Percentiles rank a stretch among this genome's conserved stretches.
phyloP scores from a whole-genome alignment of 345 rosid genomes.

The Eucalyptus curtisii region DNA sequence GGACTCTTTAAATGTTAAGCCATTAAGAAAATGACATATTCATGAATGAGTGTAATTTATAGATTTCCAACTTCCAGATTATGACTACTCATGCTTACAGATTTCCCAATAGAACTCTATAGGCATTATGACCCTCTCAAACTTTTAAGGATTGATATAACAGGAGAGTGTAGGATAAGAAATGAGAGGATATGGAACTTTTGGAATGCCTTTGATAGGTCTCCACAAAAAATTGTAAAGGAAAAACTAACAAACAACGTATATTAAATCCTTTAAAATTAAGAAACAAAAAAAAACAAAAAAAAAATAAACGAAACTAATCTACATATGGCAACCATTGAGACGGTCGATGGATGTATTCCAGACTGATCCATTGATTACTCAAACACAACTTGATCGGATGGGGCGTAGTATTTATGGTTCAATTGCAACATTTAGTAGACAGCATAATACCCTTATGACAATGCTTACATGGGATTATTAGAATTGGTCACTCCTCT shows the following conservation, averaged over 20 bases:
- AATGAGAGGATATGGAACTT: not conserved
- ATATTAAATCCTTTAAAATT: not conserved
- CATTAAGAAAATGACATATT: not conserved
- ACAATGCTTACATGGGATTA: not conserved
- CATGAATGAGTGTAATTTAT: not conserved
- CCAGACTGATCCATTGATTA: not conserved
- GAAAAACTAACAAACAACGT: not conserved
- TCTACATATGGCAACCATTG: not conserved
- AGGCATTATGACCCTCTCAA: not conserved
- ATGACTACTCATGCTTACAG: not conserved
- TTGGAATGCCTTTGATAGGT: not conserved
- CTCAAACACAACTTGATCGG: not conserved
- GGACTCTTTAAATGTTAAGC: not conserved
- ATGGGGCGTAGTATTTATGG: not conserved
- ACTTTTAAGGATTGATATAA: not conserved
- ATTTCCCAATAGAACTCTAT: not conserved
- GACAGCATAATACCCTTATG: not conserved
- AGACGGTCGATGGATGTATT: not conserved
- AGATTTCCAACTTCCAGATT: not conserved
- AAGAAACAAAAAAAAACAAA: not conserved
- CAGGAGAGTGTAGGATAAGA: not conserved
- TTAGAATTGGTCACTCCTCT: not conserved
- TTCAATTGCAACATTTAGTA: not conserved
- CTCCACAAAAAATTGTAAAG: not conserved
- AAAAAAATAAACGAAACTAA: not conserved